A percentile compares a stretch with the other conserved stretches of the same genome.
These are phyloP conservation scores for Naegleria gruberi DNA, from an alignment of 208 protist species.

Conservation along the genomic window DNA sequence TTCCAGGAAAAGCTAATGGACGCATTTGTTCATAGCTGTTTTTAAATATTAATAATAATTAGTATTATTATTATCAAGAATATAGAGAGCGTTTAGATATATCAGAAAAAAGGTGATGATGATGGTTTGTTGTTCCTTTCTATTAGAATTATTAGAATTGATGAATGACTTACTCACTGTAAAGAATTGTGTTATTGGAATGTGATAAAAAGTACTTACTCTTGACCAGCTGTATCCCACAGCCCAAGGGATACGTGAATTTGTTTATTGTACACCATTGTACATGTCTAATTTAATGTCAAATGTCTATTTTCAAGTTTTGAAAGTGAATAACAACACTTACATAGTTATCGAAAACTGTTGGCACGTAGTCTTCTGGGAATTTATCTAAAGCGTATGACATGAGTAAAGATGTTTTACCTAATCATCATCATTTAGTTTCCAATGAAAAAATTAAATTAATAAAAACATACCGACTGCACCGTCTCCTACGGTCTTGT, in stretches of 20 bases:
- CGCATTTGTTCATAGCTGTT: neutral
- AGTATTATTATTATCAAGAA: neutral
- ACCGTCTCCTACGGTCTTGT: conserved; percentile 1
- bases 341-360: conserved; percentile 74
- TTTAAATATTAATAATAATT: no score
- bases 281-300: neutral
- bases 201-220: neutral
- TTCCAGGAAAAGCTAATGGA: neutral
- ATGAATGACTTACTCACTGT: neutral
- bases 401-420: conserved; percentile 49
- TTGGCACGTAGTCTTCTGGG: conserved; percentile 54
- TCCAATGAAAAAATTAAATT: no score
- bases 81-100: neutral
- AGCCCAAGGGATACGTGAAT: neutral
- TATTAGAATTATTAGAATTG: neutral
- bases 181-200: neutral
- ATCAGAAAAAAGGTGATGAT: neutral
- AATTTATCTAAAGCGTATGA: conserved; percentile 28
- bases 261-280: neutral
- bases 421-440: no score
- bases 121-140: neutral
- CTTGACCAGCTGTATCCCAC: neutral
- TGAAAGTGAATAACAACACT: neutral
- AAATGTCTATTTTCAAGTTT: neutral
- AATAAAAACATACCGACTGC: neutral